Evolutionary conservation across 495 filamentous ascomycete species (phyloP), one percentile per base, ranked within the genome.

Genomic region (Evansstolkia leycettana): DNA sequence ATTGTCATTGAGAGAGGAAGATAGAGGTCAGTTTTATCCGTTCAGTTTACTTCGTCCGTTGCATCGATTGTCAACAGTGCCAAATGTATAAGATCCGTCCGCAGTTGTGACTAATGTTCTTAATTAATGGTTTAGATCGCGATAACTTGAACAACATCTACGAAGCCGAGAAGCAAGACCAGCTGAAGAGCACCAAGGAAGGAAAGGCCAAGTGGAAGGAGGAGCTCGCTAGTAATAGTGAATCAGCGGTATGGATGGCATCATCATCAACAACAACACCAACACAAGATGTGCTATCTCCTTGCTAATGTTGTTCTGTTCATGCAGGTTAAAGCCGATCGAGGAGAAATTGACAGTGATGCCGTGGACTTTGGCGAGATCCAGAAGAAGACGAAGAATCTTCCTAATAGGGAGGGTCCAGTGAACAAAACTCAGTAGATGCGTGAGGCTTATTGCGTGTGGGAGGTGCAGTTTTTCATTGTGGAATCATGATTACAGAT

Each of bases 161-260:
- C 39, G 83, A 89, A 46, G 50, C 66, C 31, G 69, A 88, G 46
- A 93, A 92, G 64, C 58, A 83, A 31, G 74, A 84, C 32, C 69
- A 72, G 24, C 41, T 93, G 36, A 57, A 67, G 48, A 77, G 78
- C 62, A 68, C 75, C 34, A 82, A 82, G 60, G 62, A 74, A 9
- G 87, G 87, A 14, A 76, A 80, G 56, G 82, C 65, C 9, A 70
- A 85, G 44, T 93, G 87, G 87, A 82, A 82, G 56, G 63, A 76
- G 13, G 78, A 83, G 50, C 57, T 94, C 36, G 82, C 83, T 4
- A 82, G 75, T 39, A 72, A 83, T 51, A 84, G 78, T 47, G 87
- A 94, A 67, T 77, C 78, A 42, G 76, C 75, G 48, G 76, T 94
- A 57, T 30, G 62, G n/a, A n/a, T 47, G 3, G 38, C 32, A 16